These are phyloP conservation scores for Saposhnikovia divaricata DNA, from an alignment of 129 eudicot genomes.

Conservation along the genomic window DNA sequence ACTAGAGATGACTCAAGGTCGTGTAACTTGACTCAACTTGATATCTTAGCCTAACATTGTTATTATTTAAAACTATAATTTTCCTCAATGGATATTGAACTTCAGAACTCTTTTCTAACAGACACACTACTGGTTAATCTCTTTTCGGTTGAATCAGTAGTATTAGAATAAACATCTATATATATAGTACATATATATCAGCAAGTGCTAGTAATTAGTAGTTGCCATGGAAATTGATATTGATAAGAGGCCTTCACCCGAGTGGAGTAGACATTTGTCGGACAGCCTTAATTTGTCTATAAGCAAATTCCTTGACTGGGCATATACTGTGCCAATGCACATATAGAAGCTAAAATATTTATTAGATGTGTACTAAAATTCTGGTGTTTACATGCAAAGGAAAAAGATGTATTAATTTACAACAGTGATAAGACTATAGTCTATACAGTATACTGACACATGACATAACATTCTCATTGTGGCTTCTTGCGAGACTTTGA, in stretches of 20 bases:
- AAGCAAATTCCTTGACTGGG: conserved; percentile 59
- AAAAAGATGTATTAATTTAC: conserved; percentile 23
- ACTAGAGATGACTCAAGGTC: too few relatives aligned
- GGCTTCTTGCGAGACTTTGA: conserved; percentile 55
- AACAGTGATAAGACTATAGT: conserved; percentile 18
- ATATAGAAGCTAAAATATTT: neutral
- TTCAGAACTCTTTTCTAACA: too few relatives aligned
- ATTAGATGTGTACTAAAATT: neutral
- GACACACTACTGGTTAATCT: too few relatives aligned
- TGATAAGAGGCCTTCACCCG: conserved; percentile 33
- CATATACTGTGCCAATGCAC: conserved; percentile 34
- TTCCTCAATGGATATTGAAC: too few relatives aligned
- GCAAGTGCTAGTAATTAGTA: too few relatives aligned
- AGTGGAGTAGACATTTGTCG: conserved; percentile 43
- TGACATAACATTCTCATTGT: conserved; percentile 32
- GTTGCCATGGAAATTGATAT: conserved; percentile 22
- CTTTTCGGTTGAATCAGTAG: too few relatives aligned
- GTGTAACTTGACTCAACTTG: too few relatives aligned
- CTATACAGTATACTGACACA: conserved; percentile 6
- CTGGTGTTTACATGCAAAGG: conserved; percentile 26
- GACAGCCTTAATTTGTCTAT: conserved; percentile 52
- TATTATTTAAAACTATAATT: too few relatives aligned
- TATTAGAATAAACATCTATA: too few relatives aligned
- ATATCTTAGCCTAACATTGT: too few relatives aligned
- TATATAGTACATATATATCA: too few relatives aligned